Evolutionary conservation across 2,329 filamentous ascomycete genomes (phyloP).

Genomic region (Sporothrix sp.): DNA sequence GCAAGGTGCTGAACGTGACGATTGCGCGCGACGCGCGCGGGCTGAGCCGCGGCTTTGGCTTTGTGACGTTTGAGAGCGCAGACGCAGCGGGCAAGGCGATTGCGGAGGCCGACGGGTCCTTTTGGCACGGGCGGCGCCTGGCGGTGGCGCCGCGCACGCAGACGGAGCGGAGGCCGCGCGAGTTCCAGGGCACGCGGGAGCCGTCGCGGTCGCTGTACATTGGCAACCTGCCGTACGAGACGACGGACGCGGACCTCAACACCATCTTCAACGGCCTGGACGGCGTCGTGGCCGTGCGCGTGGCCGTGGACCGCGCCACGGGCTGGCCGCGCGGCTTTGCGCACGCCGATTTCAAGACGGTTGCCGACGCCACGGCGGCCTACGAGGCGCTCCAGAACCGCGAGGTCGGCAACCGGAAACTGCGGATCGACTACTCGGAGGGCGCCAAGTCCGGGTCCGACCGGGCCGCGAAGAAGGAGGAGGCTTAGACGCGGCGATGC

Average conservation of each 20-base stretch:
- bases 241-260: conserved; percentile 75
- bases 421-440: conserved; percentile 51
- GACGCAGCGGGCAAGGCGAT: conserved; percentile 22
- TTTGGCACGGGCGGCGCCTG: conserved; percentile 32
- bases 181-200: background rate
- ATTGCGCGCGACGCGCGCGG: conserved; percentile 27
- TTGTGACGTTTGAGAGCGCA: conserved; percentile 23
- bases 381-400: conserved; percentile 45
- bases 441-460: background rate
- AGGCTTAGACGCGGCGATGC: too few species aligned
- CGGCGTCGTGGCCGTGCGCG: conserved; percentile 65
- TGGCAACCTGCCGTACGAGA: conserved; percentile 78
- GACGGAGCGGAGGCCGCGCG: background rate
- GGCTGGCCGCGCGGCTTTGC: conserved; percentile 77
- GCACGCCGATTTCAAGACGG: conserved; percentile 67
- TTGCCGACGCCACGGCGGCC: conserved; percentile 54
- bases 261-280: conserved; percentile 61
- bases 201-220: conserved; percentile 51
- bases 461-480: too few species aligned
- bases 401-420: conserved; percentile 52
- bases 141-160: conserved; percentile 11
- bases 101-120: conserved; percentile 25
- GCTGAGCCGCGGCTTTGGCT: conserved; percentile 25
- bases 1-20: conserved; percentile 19
- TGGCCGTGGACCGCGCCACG: conserved; percentile 71